Percentiles rank a stretch among this genome's conserved stretches.
phyloP scores from a whole-genome alignment of 441 rosid species.

The California macrophylla region DNA sequence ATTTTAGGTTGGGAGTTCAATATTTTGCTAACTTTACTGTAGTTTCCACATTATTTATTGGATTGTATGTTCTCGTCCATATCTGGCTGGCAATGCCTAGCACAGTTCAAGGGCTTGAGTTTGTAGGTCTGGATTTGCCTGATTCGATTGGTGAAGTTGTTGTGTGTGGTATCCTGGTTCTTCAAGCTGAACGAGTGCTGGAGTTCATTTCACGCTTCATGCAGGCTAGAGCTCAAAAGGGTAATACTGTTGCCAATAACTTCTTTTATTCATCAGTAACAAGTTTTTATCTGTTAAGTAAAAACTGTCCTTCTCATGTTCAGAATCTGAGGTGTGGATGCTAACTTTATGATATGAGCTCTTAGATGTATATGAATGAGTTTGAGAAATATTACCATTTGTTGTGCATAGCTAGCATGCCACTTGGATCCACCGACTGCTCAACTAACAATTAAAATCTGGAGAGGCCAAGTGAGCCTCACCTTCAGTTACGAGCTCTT shows the following conservation, averaged over 20 bases:
- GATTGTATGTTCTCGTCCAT: conserved; percentile 62
- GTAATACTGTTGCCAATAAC: conserved; percentile 30
- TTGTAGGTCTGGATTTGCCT: conserved; percentile 86
- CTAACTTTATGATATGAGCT: not conserved
- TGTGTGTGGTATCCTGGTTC: conserved; percentile 70
- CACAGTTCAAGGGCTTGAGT: conserved; percentile 77
- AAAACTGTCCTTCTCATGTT: not conserved
- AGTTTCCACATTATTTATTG: conserved; percentile 54
- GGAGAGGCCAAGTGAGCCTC: too few species aligned
- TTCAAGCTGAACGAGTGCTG: conserved; percentile 66
- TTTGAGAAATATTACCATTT: not conserved
- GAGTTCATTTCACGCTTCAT: conserved; percentile 61
- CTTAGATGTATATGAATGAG: not conserved
- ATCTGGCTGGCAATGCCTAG: conserved; percentile 53
- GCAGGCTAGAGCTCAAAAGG: conserved; percentile 75
- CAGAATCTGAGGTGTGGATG: not conserved
- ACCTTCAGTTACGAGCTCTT: not conserved
- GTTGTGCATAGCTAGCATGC: too few species aligned
- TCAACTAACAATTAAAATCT: too few species aligned
- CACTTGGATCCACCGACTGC: too few species aligned
- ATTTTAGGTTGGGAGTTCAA: conserved; percentile 69
- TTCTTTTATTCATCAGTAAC: not conserved
- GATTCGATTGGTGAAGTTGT: conserved; percentile 87
- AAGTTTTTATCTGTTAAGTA: not conserved
- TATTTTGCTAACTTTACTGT: conserved; percentile 81